Evolutionary conservation across 116 monocot genomes (phyloP).

Genomic region (Phalaenopsis hybrid): DNA sequence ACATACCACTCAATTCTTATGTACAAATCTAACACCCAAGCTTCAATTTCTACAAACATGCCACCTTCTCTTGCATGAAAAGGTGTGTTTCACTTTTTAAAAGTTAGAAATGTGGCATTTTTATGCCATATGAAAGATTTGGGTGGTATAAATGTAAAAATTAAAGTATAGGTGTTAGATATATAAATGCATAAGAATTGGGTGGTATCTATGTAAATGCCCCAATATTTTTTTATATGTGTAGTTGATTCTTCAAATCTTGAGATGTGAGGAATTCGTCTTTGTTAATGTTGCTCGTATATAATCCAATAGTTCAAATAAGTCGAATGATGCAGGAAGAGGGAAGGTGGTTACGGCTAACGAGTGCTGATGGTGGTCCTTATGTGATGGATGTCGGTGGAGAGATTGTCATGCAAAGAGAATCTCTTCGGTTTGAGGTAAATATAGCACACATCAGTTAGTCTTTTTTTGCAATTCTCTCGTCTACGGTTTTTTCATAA

Average conservation of each 20-base stretch:
- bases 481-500: not conserved
- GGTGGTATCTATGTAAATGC: too few relatives aligned
- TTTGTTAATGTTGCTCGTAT: not conserved
- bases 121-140: too few relatives aligned
- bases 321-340: conserved; percentile 16
- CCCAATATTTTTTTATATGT: too few relatives aligned
- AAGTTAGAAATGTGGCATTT: too few relatives aligned
- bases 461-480: not conserved
- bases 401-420: conserved; percentile 24
- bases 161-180: too few relatives aligned
- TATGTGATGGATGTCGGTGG: conserved; percentile 9
- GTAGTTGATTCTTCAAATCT: not conserved
- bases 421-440: conserved; percentile 83
- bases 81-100: too few relatives aligned
- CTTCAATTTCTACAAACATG: too few relatives aligned
- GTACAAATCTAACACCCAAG: too few relatives aligned
- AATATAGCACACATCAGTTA: not conserved
- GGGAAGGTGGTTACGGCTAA: not conserved
- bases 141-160: too few relatives aligned
- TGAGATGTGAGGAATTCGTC: not conserved
- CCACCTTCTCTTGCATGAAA: too few relatives aligned
- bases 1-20: too few relatives aligned
- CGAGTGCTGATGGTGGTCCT: conserved; percentile 6
- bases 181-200: too few relatives aligned
- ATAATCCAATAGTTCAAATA: not conserved